Percentiles rank a stretch among this genome's conserved stretches.
phyloP scores from a whole-genome alignment of 805 yeast species.

The Pichia thaimueangensis region DNA sequence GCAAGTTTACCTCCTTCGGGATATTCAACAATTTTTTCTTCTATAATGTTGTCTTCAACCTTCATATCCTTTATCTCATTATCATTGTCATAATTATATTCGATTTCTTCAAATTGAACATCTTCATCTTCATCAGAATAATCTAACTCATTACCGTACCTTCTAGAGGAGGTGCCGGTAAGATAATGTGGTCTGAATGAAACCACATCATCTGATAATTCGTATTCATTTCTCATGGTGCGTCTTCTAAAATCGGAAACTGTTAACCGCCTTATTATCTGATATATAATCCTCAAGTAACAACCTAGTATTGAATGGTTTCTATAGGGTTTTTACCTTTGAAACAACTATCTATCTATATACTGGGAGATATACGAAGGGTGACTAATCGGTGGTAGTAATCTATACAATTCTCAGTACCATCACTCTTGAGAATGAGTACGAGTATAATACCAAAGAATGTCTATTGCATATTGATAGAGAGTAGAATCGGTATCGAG shows the following conservation, averaged over 20 bases:
- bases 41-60: constrained; percentile 5
- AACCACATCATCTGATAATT: constrained; percentile 2
- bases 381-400: too few species aligned
- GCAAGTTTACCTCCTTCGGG: constrained; percentile 60
- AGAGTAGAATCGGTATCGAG: too few species aligned
- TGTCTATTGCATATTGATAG: too few species aligned
- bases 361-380: too few species aligned
- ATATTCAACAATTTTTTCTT: constrained; percentile 20
- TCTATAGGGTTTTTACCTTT: too few species aligned
- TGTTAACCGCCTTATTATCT: too few species aligned
- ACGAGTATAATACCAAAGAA: too few species aligned
- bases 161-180: not conserved
- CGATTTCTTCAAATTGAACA: not conserved
- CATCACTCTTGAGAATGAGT: too few species aligned
- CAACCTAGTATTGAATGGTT: too few species aligned
- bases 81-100: not conserved
- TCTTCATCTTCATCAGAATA: not conserved
- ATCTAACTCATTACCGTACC: not conserved
- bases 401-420: too few species aligned
- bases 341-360: too few species aligned
- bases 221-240: not conserved
- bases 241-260: not conserved
- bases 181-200: constrained; percentile 10
- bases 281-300: too few species aligned
- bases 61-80: not conserved